Evolutionary conservation across 192 early-diverging fungal genomes (phyloP).

Genomic region (Podila clonocystis): DNA sequence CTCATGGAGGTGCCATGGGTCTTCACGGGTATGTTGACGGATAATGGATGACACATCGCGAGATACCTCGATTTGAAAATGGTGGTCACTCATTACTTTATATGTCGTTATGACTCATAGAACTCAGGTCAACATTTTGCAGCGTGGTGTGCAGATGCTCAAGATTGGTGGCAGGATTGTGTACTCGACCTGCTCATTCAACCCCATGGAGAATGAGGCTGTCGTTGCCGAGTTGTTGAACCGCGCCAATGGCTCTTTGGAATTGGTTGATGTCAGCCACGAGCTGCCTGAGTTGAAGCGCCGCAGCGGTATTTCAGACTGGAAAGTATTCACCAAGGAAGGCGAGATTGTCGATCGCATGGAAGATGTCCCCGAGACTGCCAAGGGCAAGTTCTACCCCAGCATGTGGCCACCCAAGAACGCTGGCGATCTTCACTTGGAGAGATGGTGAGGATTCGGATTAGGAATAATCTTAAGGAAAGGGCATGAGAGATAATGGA

Average conservation of each 20-base stretch:
- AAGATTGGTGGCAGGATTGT: conserved; percentile 94
- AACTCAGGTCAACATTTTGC: conserved; percentile 87
- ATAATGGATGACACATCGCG: not conserved
- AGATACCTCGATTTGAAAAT: not conserved
- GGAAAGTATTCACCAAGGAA: conserved; percentile 84
- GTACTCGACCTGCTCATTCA: conserved; percentile 98
- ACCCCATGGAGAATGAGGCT: conserved; percentile 97
- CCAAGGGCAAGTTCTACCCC: conserved; percentile 59
- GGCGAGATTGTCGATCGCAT: conserved; percentile 62
- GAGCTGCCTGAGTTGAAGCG: conserved; percentile 84
- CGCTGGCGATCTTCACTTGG: conserved; percentile 67
- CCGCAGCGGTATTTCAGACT: conserved; percentile 81
- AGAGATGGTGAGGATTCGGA: conserved; percentile 62
- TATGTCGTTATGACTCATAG: conserved; percentile 21
- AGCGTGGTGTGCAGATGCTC: conserved; percentile 86
- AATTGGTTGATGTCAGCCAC: conserved; percentile 87
- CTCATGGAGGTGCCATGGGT: conserved; percentile 73
- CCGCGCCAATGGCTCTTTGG: conserved; percentile 71
- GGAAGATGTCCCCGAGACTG: conserved; percentile 55
- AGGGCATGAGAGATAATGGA: not conserved
- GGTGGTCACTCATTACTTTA: no score
- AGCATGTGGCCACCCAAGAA: conserved; percentile 73
- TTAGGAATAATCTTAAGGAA: not conserved
- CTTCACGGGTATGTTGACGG: conserved; percentile 72
- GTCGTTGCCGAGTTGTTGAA: conserved; percentile 89